phyloP scores from a whole-genome alignment of 148 eudicot species.

The Euryodendron excelsum region DNA sequence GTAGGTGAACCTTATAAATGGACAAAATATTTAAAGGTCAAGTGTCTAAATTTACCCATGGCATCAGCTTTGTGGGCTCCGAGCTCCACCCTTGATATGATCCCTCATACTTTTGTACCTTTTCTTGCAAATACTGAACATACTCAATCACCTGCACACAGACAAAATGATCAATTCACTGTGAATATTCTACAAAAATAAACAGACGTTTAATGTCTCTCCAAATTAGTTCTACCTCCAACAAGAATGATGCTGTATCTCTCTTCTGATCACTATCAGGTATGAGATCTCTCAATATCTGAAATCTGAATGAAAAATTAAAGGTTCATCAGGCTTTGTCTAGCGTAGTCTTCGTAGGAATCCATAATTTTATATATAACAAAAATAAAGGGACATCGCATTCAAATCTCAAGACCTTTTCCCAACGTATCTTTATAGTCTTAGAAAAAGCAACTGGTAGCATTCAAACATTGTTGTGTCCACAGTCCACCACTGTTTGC shows the following conservation, averaged over 20 bases:
- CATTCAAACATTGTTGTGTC: background rate
- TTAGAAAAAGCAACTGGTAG: background rate
- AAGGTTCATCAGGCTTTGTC: conserved; percentile 10
- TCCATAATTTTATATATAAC: background rate
- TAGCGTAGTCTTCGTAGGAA: background rate
- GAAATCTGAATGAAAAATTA: conserved; percentile 57
- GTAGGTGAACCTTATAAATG: background rate
- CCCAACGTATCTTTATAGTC: background rate
- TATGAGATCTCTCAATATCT: conserved; percentile 72
- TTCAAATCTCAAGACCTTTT: background rate
- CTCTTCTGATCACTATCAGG: conserved; percentile 90
- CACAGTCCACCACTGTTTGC: too few species aligned
- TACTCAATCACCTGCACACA: conserved; percentile 73
- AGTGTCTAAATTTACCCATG: conserved; percentile 62
- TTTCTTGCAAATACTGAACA: conserved; percentile 81
- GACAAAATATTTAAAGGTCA: background rate
- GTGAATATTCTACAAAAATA: background rate
- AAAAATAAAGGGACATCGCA: background rate
- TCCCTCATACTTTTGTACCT: conserved; percentile 82
- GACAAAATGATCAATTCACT: conserved; percentile 14
- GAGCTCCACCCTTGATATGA: conserved; percentile 70
- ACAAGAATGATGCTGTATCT: conserved; percentile 87
- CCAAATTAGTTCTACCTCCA: conserved; percentile 56
- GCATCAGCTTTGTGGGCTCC: conserved; percentile 87
- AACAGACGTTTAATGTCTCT: background rate